These are phyloP conservation scores for Ascochyta pisi DNA, from an alignment of 2,329 filamentous ascomycete genomes.

Conservation along the genomic window DNA sequence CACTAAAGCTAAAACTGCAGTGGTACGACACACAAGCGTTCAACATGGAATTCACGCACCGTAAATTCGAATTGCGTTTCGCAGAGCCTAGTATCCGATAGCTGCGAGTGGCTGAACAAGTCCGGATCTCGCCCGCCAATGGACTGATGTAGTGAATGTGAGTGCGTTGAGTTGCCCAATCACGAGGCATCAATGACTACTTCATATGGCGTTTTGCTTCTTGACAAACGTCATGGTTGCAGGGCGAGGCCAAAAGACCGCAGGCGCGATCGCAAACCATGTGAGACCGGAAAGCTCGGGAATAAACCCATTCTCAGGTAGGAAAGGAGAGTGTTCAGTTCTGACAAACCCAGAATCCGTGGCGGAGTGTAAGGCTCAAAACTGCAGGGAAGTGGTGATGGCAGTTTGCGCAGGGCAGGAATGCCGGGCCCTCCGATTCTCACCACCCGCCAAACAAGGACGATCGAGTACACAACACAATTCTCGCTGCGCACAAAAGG, in stretches of 20 bases:
- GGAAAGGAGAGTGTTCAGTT: not conserved
- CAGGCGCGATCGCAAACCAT: not conserved
- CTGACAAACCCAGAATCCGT: not conserved
- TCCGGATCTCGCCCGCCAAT: not conserved
- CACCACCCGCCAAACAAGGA: not conserved
- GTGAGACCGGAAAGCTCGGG: not conserved
- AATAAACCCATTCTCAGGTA: not conserved
- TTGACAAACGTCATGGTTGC: not conserved
- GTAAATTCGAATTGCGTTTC: not conserved
- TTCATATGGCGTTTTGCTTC: not conserved
- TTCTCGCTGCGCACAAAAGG: too few relatives aligned
- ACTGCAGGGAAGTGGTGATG: not conserved
- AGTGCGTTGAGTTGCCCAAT: not conserved
- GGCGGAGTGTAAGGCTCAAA: constrained; percentile 4
- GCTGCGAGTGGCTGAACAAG: not conserved
- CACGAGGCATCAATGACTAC: not conserved
- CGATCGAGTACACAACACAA: not conserved
- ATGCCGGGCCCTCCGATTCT: not conserved
- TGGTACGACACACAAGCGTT: not conserved
- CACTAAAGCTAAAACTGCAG: not conserved
- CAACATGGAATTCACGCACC: not conserved
- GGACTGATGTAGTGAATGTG: not conserved
- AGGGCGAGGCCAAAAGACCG: not conserved
- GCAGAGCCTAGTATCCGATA: not conserved
- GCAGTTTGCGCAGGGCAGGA: not conserved